Evolutionary conservation across 2,329 filamentous ascomycete genomes (phyloP).

Genomic region (Ascosphaera pollenicola): DNA sequence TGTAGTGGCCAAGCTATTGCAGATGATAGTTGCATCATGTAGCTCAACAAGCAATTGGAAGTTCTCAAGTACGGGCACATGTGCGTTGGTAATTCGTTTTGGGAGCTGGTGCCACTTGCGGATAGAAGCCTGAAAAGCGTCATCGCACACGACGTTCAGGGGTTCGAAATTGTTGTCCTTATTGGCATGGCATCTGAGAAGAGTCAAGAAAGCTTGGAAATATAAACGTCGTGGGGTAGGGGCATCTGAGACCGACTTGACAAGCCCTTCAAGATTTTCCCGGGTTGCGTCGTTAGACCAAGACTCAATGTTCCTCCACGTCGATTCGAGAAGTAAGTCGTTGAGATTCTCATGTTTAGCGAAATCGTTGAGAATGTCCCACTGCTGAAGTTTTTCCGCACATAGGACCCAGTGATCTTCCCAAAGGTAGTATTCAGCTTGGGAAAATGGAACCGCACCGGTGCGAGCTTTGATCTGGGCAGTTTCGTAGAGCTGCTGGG

Average conservation of each 20-base stretch:
- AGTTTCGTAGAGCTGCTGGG: constrained; percentile 87
- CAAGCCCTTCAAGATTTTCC: constrained; percentile 74
- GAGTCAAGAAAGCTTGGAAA: constrained; percentile 95
- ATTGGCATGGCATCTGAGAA: constrained; percentile 85
- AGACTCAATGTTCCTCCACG: constrained; percentile 87
- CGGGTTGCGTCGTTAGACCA: constrained; percentile 75
- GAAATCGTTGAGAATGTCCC: constrained; percentile 94
- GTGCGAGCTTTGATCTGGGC: constrained; percentile 95
- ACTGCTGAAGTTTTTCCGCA: constrained; percentile 94
- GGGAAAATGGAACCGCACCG: constrained; percentile 85
- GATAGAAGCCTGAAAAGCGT: constrained; percentile 91
- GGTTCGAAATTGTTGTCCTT: constrained; percentile 56
- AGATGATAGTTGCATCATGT: constrained; percentile 94
- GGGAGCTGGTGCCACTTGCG: constrained; percentile 99
- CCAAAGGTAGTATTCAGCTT: constrained; percentile 97
- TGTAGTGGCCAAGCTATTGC: constrained; percentile 68
- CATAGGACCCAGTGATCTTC: constrained; percentile 98
- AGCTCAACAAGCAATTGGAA: constrained; percentile 96
- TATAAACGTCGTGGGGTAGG: constrained; percentile 85
- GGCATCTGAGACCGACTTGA: constrained; percentile 94
- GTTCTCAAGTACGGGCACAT: constrained; percentile 85
- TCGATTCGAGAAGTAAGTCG: constrained; percentile 81
- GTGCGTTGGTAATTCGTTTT: constrained; percentile 75
- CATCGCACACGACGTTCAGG: constrained; percentile 80
- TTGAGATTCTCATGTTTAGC: constrained; percentile 98